phyloP scores from a whole-genome alignment of 352 stramenopile species.

The Plasmopara muralis region DNA sequence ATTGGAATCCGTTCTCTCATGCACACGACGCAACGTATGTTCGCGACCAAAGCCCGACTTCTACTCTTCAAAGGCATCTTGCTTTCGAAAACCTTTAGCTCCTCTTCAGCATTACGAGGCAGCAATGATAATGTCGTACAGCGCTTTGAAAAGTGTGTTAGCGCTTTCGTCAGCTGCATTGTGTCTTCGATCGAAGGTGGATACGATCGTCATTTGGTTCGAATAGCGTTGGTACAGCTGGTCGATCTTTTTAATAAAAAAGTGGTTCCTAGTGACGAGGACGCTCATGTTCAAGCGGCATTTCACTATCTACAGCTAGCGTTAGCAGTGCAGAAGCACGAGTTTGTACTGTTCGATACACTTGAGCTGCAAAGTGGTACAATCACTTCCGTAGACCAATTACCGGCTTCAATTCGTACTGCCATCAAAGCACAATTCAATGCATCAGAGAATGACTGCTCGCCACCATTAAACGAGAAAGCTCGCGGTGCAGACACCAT shows the following conservation, averaged over 20 bases:
- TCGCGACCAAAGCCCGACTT: constrained; percentile 35
- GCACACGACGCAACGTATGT: constrained; percentile 40
- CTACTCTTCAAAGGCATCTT: constrained; percentile 46
- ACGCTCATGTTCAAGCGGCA: constrained; percentile 55
- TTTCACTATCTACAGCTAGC: constrained; percentile 67
- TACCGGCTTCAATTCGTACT: constrained; percentile 35
- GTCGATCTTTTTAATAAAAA: constrained; percentile 53
- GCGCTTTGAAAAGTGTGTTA: constrained; percentile 19
- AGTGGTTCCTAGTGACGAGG: constrained; percentile 30
- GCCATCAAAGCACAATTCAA: constrained; percentile 26
- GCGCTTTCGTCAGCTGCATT: constrained; percentile 23
- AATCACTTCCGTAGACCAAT: constrained; percentile 34
- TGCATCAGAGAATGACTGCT: constrained; percentile 2
- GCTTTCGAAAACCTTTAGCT: constrained; percentile 34
- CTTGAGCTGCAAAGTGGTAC: constrained; percentile 50
- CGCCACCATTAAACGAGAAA: constrained; percentile 4
- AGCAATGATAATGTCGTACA: constrained; percentile 5
- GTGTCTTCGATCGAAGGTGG: constrained; percentile 38
- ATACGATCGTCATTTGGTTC: constrained; percentile 53
- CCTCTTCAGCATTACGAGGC: background rate
- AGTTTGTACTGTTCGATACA: constrained; percentile 48
- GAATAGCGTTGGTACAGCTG: constrained; percentile 50
- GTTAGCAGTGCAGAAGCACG: constrained; percentile 33
- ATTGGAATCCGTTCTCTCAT: constrained; percentile 30
- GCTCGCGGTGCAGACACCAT: constrained; percentile 17